phyloP scores from a whole-genome alignment of 2,329 filamentous ascomycete species.

The Triangularia verruculosa region DNA sequence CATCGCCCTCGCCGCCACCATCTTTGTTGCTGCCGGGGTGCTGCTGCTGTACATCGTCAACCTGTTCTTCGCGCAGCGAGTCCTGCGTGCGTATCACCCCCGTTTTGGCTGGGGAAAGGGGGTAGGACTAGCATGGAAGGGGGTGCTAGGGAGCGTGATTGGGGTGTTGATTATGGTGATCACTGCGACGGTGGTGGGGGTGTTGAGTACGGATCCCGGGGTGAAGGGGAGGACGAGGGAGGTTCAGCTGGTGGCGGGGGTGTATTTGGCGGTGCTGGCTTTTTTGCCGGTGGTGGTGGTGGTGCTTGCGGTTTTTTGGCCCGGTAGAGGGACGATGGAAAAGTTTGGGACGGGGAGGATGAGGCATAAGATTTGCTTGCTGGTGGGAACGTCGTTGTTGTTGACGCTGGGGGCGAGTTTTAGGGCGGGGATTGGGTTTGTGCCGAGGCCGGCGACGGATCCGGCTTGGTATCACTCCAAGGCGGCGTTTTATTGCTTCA shows the following conservation, averaged over 20 bases:
- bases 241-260: slow-evolving; percentile 61
- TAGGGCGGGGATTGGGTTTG: slow-evolving; percentile 59
- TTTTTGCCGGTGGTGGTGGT: slow-evolving; percentile 62
- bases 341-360: slow-evolving; percentile 66
- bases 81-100: slow-evolving; percentile 71
- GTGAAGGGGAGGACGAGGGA: slow-evolving; percentile 53
- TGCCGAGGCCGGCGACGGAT: slow-evolving; percentile 44
- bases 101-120: slow-evolving; percentile 62
- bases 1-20: slow-evolving; percentile 57
- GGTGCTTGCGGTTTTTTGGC: slow-evolving; percentile 33
- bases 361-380: slow-evolving; percentile 60
- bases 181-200: slow-evolving; percentile 58
- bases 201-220: slow-evolving; percentile 60
- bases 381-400: slow-evolving; percentile 56
- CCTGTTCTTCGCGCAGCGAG: slow-evolving; percentile 70
- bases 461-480: slow-evolving; percentile 70
- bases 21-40: slow-evolving; percentile 72
- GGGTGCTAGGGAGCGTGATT: slow-evolving; percentile 50
- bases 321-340: slow-evolving; percentile 38
- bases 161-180: slow-evolving; percentile 32
- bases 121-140: slow-evolving; percentile 51
- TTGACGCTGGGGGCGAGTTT: slow-evolving; percentile 69
- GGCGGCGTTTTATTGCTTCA: slow-evolving; percentile 75
- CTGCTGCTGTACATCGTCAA: slow-evolving; percentile 76
- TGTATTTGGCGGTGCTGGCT: slow-evolving; percentile 62